Evolutionary conservation across 2,329 filamentous ascomycete genomes (phyloP).

Genomic region (Venturia oleaginea): DNA sequence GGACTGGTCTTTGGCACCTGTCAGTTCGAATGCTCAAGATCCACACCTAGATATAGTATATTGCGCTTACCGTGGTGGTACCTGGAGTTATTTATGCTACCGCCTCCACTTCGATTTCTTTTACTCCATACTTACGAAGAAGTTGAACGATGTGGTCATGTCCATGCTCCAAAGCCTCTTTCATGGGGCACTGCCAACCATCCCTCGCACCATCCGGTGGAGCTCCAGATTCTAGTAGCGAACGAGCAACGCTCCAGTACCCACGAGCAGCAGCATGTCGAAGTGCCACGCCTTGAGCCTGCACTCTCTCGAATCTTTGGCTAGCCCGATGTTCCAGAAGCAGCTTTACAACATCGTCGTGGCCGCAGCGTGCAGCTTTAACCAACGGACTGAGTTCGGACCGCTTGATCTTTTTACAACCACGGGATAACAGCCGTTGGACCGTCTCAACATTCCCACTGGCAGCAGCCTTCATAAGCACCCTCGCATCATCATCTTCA

Average conservation of each 20-base stretch:
- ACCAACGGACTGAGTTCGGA: neutral
- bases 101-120: neutral
- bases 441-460: neutral
- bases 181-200: neutral
- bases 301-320: neutral
- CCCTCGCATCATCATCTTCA: neutral
- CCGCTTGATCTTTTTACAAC: neutral
- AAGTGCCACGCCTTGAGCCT: neutral
- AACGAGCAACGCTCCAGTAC: neutral
- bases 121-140: neutral
- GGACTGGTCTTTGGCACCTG: no score
- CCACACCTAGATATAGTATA: no score
- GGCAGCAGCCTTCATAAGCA: neutral
- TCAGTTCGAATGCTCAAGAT: no score
- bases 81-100: no score
- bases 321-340: neutral
- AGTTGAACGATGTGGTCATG: neutral
- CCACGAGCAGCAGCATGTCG: neutral
- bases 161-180: neutral
- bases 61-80: no score
- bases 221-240: neutral
- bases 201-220: neutral
- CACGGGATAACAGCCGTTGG: neutral
- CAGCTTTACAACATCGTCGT: neutral
- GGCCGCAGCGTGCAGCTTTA: neutral